These are phyloP conservation scores for Gamarada debralockiae DNA, from an alignment of 495 filamentous ascomycete species.

Conservation along the genomic window DNA sequence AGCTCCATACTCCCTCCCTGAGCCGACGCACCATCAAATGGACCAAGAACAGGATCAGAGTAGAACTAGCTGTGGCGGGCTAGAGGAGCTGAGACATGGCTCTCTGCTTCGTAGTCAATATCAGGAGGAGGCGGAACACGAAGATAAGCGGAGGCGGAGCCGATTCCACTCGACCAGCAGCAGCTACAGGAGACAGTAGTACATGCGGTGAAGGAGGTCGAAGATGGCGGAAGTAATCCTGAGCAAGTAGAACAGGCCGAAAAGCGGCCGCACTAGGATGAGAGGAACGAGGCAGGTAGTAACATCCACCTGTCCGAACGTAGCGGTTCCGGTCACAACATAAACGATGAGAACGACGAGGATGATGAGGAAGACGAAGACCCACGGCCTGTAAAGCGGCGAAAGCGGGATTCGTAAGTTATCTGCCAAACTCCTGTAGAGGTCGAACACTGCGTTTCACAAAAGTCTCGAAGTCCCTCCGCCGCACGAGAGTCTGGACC, in stretches of 20 bases:
- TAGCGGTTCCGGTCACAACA: conserved; percentile 1
- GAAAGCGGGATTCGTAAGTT: not conserved
- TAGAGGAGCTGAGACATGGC: conserved; percentile 4
- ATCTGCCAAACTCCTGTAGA: no score
- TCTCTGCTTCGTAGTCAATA: not conserved
- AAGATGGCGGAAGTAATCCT: not conserved
- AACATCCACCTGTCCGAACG: not conserved
- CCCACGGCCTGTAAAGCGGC: conserved; percentile 8
- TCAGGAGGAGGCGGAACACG: not conserved
- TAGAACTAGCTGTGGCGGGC: not conserved
- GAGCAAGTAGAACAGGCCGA: not conserved
- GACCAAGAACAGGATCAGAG: conserved; percentile 3
- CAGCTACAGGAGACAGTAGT: conserved; percentile 2
- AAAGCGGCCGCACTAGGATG: conserved; percentile 1
- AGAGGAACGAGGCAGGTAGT: not conserved
- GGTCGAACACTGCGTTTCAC: no score
- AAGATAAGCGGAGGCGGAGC: no score
- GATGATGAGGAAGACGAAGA: no score
- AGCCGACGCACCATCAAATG: not conserved
- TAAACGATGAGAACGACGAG: conserved; percentile 7
- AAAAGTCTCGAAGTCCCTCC: no score
- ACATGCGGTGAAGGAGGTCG: not conserved
- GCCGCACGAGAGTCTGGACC: no score
- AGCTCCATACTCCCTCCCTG: conserved; percentile 4
- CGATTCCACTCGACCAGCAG: no score